Base-by-base conservation (phyloP, 441 rosid genomes). In the Sinapis alba region DNA sequence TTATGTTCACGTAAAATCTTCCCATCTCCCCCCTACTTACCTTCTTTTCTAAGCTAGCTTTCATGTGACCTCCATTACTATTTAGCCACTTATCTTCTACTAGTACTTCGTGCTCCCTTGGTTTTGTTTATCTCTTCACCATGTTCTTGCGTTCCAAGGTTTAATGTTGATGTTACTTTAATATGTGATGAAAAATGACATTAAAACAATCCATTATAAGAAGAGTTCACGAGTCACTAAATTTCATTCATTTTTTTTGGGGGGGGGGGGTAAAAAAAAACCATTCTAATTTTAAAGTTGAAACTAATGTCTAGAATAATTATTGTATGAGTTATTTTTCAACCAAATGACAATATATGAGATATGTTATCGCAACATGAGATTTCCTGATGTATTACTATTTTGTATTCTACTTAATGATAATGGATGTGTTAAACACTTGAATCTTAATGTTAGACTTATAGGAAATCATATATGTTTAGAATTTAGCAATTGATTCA, bases 21-120 rank as follows among this genome's bases (percentile, higher is more conserved):
- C 10, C 3, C 0, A 57, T 57, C 62, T 57, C 67, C 45, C 65
- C 65, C 54, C 34, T 65, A 58, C 68, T 65, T 77, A 41, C 68
- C 76, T 65, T 71, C 62, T 71, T 77, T 71, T 77, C 68, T 77
- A 77, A 77, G 76, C 76, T 64, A 77, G 5, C 76, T 58, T 71
- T 77, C 80, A 70, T 71, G 76, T 71, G 80, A 77, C 66, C 60
- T 57, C 75, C 71, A 63, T 76, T 47, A 69, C 60, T 69, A 10
- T 16, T 36, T 47, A 50, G 23, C 11, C 60, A 57, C 34, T 57
- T 21, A 12, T 54, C 3, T 12, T 54, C 28, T 54, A 54, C 1
- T 1, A 4, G 8, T 21, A 21, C 11, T 18, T 50, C 23, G 2
- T 50, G 56, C 0, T 3, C 56, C 56, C 23, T 50, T 18, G 11